Percentiles rank a stretch among this genome's conserved stretches.
Conservation (phyloP, 768 basidiomycete genomes). For the Tylopilus sp. region DNA sequence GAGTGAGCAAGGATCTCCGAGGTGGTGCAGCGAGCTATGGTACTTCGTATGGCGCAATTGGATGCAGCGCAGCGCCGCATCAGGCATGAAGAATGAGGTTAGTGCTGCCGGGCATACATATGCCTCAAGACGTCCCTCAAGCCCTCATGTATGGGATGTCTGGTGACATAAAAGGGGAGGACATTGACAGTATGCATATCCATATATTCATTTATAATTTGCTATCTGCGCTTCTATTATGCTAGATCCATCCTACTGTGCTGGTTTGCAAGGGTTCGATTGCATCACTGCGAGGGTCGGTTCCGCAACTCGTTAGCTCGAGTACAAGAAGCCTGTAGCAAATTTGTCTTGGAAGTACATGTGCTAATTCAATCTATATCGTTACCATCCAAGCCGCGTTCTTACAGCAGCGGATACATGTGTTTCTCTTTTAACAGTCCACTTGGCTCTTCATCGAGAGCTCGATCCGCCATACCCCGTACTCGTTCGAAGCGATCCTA, state of each 20-base stretch:
- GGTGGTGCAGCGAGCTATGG: constrained; percentile 25
- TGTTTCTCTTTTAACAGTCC: background rate
- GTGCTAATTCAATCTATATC: background rate
- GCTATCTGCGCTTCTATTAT: background rate
- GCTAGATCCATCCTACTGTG: background rate
- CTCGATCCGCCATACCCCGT: constrained; percentile 79
- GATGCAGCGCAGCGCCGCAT: constrained; percentile 3
- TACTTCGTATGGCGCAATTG: constrained; percentile 18
- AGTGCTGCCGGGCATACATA: constrained; percentile 4
- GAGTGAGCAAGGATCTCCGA: constrained; percentile 40
- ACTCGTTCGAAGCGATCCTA: constrained; percentile 71
- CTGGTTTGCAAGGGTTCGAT: background rate
- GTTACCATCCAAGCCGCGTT: background rate
- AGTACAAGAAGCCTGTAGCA: background rate
- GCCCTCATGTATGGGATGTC: background rate
- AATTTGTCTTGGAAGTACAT: background rate
- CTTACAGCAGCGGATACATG: background rate
- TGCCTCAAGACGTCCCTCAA: background rate
- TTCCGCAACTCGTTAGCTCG: background rate
- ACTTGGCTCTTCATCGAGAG: constrained; percentile 47
- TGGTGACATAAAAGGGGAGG: background rate
- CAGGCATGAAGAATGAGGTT: constrained; percentile 5
- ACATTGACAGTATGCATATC: constrained; percentile 9
- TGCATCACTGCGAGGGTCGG: background rate
- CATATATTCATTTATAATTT: constrained; percentile 17